These are phyloP conservation scores for Helicocarpus griseus DNA, from an alignment of 2,329 filamentous ascomycete genomes.

Conservation along the genomic window DNA sequence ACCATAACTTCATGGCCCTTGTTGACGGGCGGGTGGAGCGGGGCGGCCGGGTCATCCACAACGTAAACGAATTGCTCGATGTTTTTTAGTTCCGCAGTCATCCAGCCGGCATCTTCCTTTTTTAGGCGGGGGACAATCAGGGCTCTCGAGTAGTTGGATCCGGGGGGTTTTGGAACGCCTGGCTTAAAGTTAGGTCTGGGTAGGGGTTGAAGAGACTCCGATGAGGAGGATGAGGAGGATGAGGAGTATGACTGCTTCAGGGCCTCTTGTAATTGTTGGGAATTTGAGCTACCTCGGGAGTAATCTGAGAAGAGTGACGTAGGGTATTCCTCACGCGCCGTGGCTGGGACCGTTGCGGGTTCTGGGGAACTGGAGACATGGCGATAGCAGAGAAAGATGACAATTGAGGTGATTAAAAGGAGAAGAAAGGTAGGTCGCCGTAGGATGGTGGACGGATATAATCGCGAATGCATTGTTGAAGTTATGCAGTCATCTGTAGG, in stretches of 20 bases:
- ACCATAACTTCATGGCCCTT: constrained; percentile 55
- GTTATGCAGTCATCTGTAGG: background rate
- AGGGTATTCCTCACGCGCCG: background rate
- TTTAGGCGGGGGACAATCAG: constrained; percentile 46
- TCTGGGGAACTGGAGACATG: background rate
- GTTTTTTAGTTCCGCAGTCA: constrained; percentile 40
- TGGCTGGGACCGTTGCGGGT: background rate
- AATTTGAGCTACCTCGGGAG: background rate
- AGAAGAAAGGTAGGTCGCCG: background rate
- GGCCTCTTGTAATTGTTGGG: background rate
- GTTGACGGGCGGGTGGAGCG: constrained; percentile 45
- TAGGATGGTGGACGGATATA: background rate
- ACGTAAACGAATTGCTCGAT: constrained; percentile 42
- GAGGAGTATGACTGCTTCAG: background rate
- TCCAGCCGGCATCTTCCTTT: constrained; percentile 45
- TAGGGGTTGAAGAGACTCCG: too few species aligned
- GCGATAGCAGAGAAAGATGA: background rate
- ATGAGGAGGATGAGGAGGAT: background rate
- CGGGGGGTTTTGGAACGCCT: constrained; percentile 33
- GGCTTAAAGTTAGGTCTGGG: constrained; percentile 11
- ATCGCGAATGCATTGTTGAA: background rate
- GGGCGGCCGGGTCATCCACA: constrained; percentile 42
- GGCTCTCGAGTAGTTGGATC: constrained; percentile 42
- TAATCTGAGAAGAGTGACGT: background rate
- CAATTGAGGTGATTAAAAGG: background rate